phyloP scores from a whole-genome alignment of 2,329 filamentous ascomycete species.

The Pseudogymnoascus sp. region DNA sequence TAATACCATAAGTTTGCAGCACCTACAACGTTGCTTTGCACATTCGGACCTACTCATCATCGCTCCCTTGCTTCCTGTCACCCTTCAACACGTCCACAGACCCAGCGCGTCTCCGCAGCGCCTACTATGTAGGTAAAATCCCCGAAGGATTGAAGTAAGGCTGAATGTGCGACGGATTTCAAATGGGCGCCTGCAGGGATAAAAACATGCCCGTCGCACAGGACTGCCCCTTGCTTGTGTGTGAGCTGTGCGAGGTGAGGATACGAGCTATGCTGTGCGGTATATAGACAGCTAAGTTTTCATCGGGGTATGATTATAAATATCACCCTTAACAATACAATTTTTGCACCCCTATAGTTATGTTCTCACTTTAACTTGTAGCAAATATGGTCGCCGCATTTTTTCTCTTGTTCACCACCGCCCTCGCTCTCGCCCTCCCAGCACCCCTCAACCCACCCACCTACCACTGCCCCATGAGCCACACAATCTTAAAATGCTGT shows the following conservation, averaged over 20 bases:
- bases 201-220: not conserved
- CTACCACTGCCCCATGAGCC: not conserved
- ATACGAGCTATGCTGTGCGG: not conserved
- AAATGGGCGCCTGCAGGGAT: not conserved
- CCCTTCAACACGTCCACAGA: not conserved
- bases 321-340: not conserved
- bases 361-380: not conserved
- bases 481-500: not conserved
- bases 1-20: not conserved
- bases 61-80: not conserved
- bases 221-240: not conserved
- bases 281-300: not conserved
- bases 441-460: not conserved
- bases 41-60: not conserved
- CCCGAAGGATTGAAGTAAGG: not conserved
- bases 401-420: not conserved
- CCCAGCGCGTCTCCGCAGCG: not conserved
- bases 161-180: not conserved
- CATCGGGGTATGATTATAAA: not conserved
- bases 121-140: not conserved
- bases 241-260: not conserved
- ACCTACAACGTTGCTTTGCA: not conserved
- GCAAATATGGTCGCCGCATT: not conserved
- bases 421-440: not conserved
- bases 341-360: not conserved